Evolutionary conservation across 108 stramenopile species (phyloP).

Genomic region (Pseudonitzschia multiseries): DNA sequence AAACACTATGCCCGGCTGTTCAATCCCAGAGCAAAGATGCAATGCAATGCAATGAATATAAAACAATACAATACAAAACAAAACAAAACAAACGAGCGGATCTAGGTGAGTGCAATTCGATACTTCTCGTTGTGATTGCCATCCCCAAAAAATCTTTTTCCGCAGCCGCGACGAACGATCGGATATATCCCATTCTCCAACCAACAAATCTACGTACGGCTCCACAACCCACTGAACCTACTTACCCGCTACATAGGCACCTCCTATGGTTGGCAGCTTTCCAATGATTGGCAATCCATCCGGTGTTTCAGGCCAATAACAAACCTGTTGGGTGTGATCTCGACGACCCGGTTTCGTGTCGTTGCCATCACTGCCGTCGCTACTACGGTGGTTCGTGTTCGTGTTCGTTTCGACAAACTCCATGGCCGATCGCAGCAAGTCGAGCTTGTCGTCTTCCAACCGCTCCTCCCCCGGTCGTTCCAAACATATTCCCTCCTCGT

Average conservation of each 20-base stretch:
- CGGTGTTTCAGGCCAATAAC: slow-evolving; percentile 59
- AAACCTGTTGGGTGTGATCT: slow-evolving; percentile 48
- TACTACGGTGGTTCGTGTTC: background rate
- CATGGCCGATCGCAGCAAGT: slow-evolving; percentile 40
- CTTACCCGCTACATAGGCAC: slow-evolving; percentile 57
- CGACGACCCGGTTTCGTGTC: slow-evolving; percentile 1
- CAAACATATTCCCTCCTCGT: slow-evolving; percentile 35
- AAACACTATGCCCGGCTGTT: slow-evolving; percentile 79
- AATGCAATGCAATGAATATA: too few relatives aligned
- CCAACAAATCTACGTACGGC: too few relatives aligned
- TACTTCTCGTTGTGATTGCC: background rate
- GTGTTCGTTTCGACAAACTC: background rate
- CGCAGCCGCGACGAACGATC: background rate
- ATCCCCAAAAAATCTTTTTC: background rate
- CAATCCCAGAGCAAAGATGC: background rate
- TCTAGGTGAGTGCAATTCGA: too few relatives aligned
- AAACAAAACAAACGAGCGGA: too few relatives aligned
- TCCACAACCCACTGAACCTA: background rate
- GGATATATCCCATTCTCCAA: background rate
- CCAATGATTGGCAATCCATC: slow-evolving; percentile 88
- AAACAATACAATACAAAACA: too few relatives aligned
- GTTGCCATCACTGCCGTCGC: slow-evolving; percentile 1
- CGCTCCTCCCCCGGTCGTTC: slow-evolving; percentile 53
- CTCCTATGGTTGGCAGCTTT: slow-evolving; percentile 51
- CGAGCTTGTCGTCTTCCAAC: slow-evolving; percentile 35